Evolutionary conservation across 78 protist species (phyloP), one percentile per base, ranked within the genome.

Genomic region (Capsaspora owczarzaki): DNA sequence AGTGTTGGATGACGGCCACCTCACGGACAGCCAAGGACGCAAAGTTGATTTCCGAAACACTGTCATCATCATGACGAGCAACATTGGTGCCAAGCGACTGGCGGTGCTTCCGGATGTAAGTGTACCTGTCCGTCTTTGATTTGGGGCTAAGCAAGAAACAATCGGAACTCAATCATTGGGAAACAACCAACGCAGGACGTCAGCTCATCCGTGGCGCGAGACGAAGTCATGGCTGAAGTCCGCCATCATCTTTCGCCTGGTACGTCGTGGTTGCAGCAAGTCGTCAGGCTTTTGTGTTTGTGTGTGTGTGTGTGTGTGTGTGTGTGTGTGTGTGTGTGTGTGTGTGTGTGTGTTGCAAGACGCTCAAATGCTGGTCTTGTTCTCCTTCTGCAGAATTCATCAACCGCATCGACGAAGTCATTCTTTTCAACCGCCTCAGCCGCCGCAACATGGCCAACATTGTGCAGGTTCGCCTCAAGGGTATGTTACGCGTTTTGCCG

Each of bases 1-100:
- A 83, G 93, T 98, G 41, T 86, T 98, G 16, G 99, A 97, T 78
- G 99, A 97, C 35, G 99, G 98, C 63, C 77, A 96, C 41, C 84
- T 98, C 47, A 97, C 99, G 4, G 99, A 98, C 86, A 88, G 94
- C 44, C 87, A 93, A 75, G 99, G 99, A 23, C 76, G 93, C 29
- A 82, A 88, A 2, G 97, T 97, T n/a, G 96, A 97, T 84, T 98
- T 96, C 74, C 10, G 79, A 43, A 95, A 94, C 83, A 78, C 89
- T 0, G 89, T 97, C 43, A 74, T 98, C 68, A 87, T 98, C 75
- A 22, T 98, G 80, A 97, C 99, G 22, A 72, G 89, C 61, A 96
- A 98, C 79, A 38, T 98, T 16, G 61, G 61, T 33, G 25, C 31
- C 40, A 22, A 43, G 41, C 35, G 20, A 37, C 41, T 41, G 6